Conservation (phyloP, 164 flowering plant species). For the Vitis labrusca region DNA sequence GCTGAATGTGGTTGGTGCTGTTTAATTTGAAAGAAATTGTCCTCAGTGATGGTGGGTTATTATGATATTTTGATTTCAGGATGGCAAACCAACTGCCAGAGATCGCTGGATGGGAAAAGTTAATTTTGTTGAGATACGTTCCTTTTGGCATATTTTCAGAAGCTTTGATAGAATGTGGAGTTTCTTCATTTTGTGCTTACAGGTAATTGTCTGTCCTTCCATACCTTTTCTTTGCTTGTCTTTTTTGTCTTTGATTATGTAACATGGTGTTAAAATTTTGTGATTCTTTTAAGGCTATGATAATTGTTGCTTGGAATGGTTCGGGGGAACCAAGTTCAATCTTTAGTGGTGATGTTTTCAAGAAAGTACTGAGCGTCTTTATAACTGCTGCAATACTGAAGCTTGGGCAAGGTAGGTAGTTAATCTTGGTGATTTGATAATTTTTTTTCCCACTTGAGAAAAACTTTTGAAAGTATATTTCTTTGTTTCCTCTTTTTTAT, state of each 20-base stretch:
- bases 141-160: constrained; percentile 90
- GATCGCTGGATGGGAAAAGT: constrained; percentile 88
- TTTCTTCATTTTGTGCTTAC: constrained; percentile 79
- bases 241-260: neutral
- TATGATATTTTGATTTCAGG: constrained; percentile 41
- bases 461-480: neutral
- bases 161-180: constrained; percentile 98
- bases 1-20: neutral
- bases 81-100: constrained; percentile 30
- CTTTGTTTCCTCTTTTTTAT: neutral
- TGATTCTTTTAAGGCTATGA: constrained; percentile 66
- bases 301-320: constrained; percentile 95
- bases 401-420: constrained; percentile 82
- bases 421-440: neutral
- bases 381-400: constrained; percentile 94
- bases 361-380: constrained; percentile 80
- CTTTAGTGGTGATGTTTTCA: constrained; percentile 65
- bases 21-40: constrained; percentile 1
- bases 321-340: constrained; percentile 55
- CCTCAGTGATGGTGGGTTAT: neutral
- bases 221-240: neutral
- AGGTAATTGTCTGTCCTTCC: constrained; percentile 42
- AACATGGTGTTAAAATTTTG: constrained; percentile 2
- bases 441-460: neutral
- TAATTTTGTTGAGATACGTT: constrained; percentile 91